phyloP scores from a whole-genome alignment of 1,284 basidiomycete species.

The Caloboletus firmus region DNA sequence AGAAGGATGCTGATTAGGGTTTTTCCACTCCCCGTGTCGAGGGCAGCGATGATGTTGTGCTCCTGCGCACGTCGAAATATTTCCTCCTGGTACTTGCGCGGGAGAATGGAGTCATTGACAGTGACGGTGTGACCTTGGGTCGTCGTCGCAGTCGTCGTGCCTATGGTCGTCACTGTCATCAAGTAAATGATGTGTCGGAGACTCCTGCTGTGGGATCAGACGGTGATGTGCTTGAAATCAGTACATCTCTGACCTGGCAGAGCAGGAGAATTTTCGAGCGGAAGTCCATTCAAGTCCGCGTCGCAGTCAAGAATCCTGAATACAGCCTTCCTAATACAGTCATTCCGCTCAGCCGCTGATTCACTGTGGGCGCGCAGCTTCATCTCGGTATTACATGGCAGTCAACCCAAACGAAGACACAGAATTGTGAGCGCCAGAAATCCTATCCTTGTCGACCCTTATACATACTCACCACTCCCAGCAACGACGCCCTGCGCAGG shows the following conservation, averaged over 20 bases:
- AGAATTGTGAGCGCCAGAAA: constrained; percentile 70
- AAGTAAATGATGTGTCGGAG: constrained; percentile 20
- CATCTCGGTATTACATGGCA: constrained; percentile 44
- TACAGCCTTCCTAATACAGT: constrained; percentile 35
- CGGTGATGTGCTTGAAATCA: constrained; percentile 19
- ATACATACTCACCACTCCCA: constrained; percentile 34
- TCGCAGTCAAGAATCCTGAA: constrained; percentile 17
- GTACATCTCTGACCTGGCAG: constrained; percentile 22
- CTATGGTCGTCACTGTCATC: constrained; percentile 27
- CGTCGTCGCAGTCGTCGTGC: constrained; percentile 22
- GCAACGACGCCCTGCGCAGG: constrained; percentile 90
- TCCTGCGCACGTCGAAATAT: constrained; percentile 70
- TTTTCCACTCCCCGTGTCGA: constrained; percentile 80
- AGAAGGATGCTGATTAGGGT: constrained; percentile 79
- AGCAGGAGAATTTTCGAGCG: constrained; percentile 10
- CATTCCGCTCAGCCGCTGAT: not conserved
- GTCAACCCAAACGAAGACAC: constrained; percentile 87
- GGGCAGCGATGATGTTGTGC: constrained; percentile 73
- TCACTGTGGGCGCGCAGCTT: constrained; percentile 21
- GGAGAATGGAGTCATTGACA: constrained; percentile 41
- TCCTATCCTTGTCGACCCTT: constrained; percentile 2
- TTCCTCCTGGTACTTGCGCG: constrained; percentile 69
- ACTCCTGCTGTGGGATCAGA: constrained; percentile 15
- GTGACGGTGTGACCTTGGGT: constrained; percentile 25
- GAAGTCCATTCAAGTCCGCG: constrained; percentile 30